Base-by-base conservation (phyloP, 140 eudicot genomes). In the Ambrosia hybrid region DNA sequence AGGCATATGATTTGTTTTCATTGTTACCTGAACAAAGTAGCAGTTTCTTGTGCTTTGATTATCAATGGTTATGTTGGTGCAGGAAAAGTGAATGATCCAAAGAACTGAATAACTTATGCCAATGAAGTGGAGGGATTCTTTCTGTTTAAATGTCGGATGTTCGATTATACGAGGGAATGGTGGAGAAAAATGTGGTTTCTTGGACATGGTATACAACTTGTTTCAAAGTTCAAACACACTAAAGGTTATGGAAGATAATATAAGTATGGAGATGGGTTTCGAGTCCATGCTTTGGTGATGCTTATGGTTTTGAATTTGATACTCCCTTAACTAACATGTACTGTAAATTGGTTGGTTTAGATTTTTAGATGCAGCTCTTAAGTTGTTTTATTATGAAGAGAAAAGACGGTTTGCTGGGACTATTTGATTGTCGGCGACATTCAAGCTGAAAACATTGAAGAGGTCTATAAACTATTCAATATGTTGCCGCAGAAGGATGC, bases 351-450 rank as follows among this genome's bases (percentile, higher is more conserved):
- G 84, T 77, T 5, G 85, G 78, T n/a, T n/a, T n/a, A n/a, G n/a
- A n/a, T n/a, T n/a, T 81, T 30, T 83, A 10, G 77, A 77, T 77
- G 80, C 79, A 45, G 96, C 96, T 34, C 14, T 37, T 65, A 83
- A 49, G 9, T n/a, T 88, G 37, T 91, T 86, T 68, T n/a, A 15
- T 30, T 62, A 81, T 86, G 88, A 78, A 70, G 58, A 73, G 1
- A 39, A 91, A 85, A 67, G 89, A 89, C 75, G 48, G 82, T 86
- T 60, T 79, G 95, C 0, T 88, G 96, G 89, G 86, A 91, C 82
- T 72, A 91, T 39, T 59, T 86, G 9, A 81, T 91, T 12, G 41
- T 75, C 9, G 87, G 85, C 67, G 89, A 86, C 71, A 76, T 85
- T 81, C 85, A 83, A 64, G 85, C 78, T 62, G 81, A 79, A 65